Percentiles rank a stretch among this genome's conserved stretches.
phyloP scores from a whole-genome alignment of 768 basidiomycete genomes.

The Ramaria sp. region DNA sequence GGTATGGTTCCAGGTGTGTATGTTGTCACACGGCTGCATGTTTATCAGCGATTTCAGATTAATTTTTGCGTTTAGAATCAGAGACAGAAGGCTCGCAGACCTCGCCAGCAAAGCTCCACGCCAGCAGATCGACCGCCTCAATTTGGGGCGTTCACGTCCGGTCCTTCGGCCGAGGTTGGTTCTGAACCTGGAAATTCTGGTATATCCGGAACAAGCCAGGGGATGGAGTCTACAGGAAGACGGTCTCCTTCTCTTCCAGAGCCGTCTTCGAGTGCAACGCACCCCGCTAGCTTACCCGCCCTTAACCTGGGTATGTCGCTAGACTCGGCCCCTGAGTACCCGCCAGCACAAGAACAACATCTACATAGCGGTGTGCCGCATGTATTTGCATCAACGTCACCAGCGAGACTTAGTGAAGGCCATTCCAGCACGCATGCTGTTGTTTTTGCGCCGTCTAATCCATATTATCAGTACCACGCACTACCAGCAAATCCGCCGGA shows the following conservation, averaged over 20 bases:
- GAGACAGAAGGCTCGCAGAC: conserved; percentile 76
- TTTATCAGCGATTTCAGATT: not conserved
- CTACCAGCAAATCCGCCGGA: not conserved
- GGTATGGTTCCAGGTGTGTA: conserved; percentile 84
- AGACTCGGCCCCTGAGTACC: not conserved
- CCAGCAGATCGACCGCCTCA: conserved; percentile 41
- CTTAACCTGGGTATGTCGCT: not conserved
- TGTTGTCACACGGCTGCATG: conserved; percentile 6
- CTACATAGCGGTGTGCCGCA: no score
- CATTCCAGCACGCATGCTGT: no score
- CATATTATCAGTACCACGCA: no score
- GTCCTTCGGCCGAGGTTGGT: no score
- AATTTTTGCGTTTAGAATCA: conserved; percentile 48
- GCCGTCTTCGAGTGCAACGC: conserved; percentile 16
- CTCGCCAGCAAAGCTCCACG: conserved; percentile 43
- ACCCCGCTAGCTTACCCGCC: conserved; percentile 23
- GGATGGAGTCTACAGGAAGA: conserved; percentile 17
- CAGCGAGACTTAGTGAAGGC: no score
- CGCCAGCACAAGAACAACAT: not conserved
- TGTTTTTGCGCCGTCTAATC: no score
- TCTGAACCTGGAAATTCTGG: no score
- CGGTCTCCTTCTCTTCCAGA: conserved; percentile 47
- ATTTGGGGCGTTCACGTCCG: conserved; percentile 42
- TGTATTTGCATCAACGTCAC: no score
- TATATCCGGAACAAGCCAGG: no score